Conservation (phyloP, 2,329 filamentous ascomycete species). For the Nemania sp. region DNA sequence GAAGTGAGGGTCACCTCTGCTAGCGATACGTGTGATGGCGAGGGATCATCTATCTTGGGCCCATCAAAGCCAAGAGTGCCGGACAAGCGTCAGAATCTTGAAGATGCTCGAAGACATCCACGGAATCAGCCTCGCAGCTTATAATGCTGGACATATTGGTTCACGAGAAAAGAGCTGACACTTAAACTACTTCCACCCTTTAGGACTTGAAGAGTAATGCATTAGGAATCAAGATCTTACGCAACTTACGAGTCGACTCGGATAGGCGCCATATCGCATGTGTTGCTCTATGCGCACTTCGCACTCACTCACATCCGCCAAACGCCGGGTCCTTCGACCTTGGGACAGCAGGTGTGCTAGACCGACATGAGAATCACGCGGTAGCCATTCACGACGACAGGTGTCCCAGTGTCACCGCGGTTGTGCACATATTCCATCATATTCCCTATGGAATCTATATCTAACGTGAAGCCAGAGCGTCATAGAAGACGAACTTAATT, state of each 20-base stretch:
- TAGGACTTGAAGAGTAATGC: slow-evolving; percentile 26
- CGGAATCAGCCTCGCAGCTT: slow-evolving; percentile 7
- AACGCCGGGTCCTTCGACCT: background rate
- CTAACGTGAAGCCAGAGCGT: background rate
- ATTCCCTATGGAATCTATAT: slow-evolving; percentile 9
- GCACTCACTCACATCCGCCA: slow-evolving; percentile 3
- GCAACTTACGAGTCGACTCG: slow-evolving; percentile 10
- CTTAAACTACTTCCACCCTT: slow-evolving; percentile 6
- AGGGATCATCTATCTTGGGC: slow-evolving; percentile 26
- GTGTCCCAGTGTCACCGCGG: background rate
- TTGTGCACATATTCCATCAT: slow-evolving; percentile 1
- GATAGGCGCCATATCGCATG: background rate
- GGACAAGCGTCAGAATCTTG: slow-evolving; percentile 35
- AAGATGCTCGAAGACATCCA: slow-evolving; percentile 19
- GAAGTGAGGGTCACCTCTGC: slow-evolving; percentile 23
- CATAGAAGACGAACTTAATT: background rate
- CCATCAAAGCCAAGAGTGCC: slow-evolving; percentile 31
- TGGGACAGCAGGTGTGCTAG: background rate
- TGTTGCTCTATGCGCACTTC: slow-evolving; percentile 1
- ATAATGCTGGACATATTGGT: background rate
- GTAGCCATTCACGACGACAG: slow-evolving; percentile 9
- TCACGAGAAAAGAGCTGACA: slow-evolving; percentile 23
- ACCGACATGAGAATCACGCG: slow-evolving; percentile 7
- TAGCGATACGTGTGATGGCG: slow-evolving; percentile 17
- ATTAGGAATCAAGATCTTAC: slow-evolving; percentile 16